Evolutionary conservation across 2,329 filamentous ascomycete species (phyloP).

Genomic region (Neonectria neomacrospora): DNA sequence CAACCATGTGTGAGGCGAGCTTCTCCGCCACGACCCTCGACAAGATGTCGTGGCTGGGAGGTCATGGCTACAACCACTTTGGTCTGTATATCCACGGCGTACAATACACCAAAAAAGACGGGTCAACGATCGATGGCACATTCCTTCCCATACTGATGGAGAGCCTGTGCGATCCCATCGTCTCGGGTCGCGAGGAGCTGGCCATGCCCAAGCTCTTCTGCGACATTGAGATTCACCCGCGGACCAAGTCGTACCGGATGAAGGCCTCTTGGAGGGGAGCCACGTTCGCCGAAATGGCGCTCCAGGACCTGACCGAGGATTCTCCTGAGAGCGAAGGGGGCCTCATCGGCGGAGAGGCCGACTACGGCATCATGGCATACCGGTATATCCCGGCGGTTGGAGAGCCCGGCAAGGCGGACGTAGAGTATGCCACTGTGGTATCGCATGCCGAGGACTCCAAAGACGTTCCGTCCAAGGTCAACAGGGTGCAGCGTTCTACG

Average conservation of each 20-base stretch:
- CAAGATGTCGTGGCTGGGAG: slow-evolving; percentile 70
- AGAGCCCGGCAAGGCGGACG: slow-evolving; percentile 61
- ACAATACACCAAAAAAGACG: slow-evolving; percentile 63
- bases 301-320: slow-evolving; percentile 20
- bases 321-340: slow-evolving; percentile 19
- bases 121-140: slow-evolving; percentile 59
- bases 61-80: slow-evolving; percentile 66
- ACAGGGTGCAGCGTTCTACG: slow-evolving; percentile 26
- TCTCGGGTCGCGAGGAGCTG: slow-evolving; percentile 69
- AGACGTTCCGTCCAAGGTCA: slow-evolving; percentile 44
- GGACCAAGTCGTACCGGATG: slow-evolving; percentile 18
- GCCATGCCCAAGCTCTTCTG: slow-evolving; percentile 70
- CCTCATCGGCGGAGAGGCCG: slow-evolving; percentile 39
- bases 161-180: slow-evolving; percentile 62
- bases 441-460: slow-evolving; percentile 47
- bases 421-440: slow-evolving; percentile 60
- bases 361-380: slow-evolving; percentile 64
- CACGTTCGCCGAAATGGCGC: slow-evolving; percentile 23
- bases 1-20: slow-evolving; percentile 58
- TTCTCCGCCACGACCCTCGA: slow-evolving; percentile 57
- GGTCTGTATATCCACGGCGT: slow-evolving; percentile 73
- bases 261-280: slow-evolving; percentile 28
- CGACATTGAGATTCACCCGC: slow-evolving; percentile 55
- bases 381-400: slow-evolving; percentile 68
- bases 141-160: slow-evolving; percentile 65